Base-by-base conservation (phyloP, 2,329 filamentous ascomycete species). In the Camillea tinctor region DNA sequence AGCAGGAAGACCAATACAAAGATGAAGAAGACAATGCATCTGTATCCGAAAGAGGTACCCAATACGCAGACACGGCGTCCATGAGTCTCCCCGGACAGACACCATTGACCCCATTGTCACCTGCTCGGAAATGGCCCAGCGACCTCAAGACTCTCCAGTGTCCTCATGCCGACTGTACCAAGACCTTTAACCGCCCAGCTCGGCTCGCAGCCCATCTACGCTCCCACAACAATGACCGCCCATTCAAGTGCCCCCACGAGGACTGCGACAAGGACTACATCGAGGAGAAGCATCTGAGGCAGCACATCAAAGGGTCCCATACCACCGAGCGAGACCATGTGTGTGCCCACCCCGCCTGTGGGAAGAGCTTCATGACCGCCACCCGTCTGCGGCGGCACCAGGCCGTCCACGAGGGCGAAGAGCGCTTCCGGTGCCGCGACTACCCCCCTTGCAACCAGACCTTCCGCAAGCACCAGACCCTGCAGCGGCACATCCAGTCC, bases 111-210 rank as follows among this genome's bases (percentile, higher is more conserved):
- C 80, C 82, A 7, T 72, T 78, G 58, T 84, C 82, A 3, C 81
- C 84, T 3, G 76, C 78, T 13, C 74, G 77, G 60, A 85, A 82
- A 60, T 87, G 85, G 62, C 88, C 88, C 3, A 91, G 88, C 50
- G 91, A 86, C 72, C 81, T 87, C 60, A 96, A 96, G 79, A 93
- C 86, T 4, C 88, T 93, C 64, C 79, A 80, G 57, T 97, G 94
- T 76, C 87, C 89, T 0, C 88, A 86, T 73, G 84, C 88, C 11
- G 85, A 82, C 64, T 98, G 94, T 72, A 77, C 79, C 60, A 96
- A 96, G 77, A 87, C 88, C 6, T 98, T 95, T 80, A 96, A 96
- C 74, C 88, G 94, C 2, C 93, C 92, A 0, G 90, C 90, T 36
- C 87, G 92, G 24, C 82, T 97, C 3, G 82, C 89, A 61, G 88